Base-by-base conservation (phyloP, 1,284 basidiomycete species). In the Coriolopsis trogii region DNA sequence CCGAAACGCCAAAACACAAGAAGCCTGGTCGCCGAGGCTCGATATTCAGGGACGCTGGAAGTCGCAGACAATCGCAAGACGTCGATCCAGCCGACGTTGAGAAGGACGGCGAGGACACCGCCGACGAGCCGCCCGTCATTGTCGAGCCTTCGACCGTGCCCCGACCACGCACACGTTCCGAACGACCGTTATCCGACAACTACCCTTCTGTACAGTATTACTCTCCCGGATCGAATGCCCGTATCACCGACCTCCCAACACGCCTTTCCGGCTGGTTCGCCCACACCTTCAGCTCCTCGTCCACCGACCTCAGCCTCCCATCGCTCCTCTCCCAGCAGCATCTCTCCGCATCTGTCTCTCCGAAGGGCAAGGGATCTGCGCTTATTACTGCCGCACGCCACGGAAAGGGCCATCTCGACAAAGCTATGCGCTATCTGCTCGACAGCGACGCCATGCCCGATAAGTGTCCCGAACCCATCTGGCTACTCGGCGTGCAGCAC, bases 371-470 rank as follows among this genome's bases (percentile, higher is more conserved):
- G 64, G 60, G 74, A 4, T 75, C 78, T 25, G 76, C 84, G 1
- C 72, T 87, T 9, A 71, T 84, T 50, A 79, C 81, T 12, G 85
- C 82, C 0, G 86, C 87, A 1, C 84, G 84, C 60, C 82, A 87
- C 64, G 84, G 87, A 43, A 87, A 85, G 61, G 85, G 85, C 23
- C 85, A 87, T 53, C 70, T 90, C 48, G 86, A 88, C 73, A 89
- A 87, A 67, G 88, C 87, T 3, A 82, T 93, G 74, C 79, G 92
- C 23, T 91, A 92, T 70, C 73, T 95, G 6, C 77, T 93, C 53
- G 93, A 95, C 71, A 84, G 81, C 59, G 93, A 95, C 69, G 81
- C 87, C 12, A 82, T 79, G 4, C 91, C 91, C 1, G 92, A 95
- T 70, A 86, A 82, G 60, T 92, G 84, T 50, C 66, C 79, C 0